Evolutionary conservation across 345 rosid genomes (phyloP), one percentile per base, ranked within the genome.

Genomic region (Corchorus olitorius): DNA sequence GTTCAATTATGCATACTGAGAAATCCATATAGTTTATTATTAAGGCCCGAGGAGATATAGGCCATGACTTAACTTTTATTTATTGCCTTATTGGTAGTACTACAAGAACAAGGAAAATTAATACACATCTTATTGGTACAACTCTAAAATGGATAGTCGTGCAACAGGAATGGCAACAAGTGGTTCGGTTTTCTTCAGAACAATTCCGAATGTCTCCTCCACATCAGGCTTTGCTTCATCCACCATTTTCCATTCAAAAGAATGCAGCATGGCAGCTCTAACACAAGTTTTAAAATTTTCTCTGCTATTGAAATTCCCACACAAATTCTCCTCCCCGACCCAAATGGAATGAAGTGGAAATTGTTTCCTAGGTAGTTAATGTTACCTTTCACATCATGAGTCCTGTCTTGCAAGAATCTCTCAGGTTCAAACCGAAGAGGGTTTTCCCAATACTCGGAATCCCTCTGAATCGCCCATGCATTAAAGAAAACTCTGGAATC

Each of bases 321-420:
- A n/a, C 77, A 80, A 3, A 77, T 77, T 41, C 83, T 83, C 65
- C 83, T 74, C 14, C 81, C 67, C 0, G 81, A 77, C 27, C 80
- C 80, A 62, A 78, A 78, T 0, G 78, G 84, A 34, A 82, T 64
- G 65, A 9, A 76, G 11, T 50, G 59, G 45, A 75, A 75, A 67
- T 61, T 52, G 6, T 74, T 48, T 33, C 78, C 71, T 1, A 0
- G 8, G 34, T 72, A 72, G 27, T 27, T 27, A 27, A 1, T 27
- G 27, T 27, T 76, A n/a, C 68, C 61, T 39, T 52, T 76, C 34
- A 19, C 63, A 3, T 27, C 27, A n/a, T n/a, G n/a, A 27, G 27
- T 27, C 0, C 5, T 1, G 39, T 77, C 70, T 62, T 39, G 8
- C 39, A 72, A 41, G 70, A 80, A 76, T 37, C 77, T 65, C 16